Percentiles rank a stretch among this genome's conserved stretches.
These are phyloP conservation scores for Alliaria petiolata DNA, from an alignment of 345 rosid genomes.

Conservation along the genomic window DNA sequence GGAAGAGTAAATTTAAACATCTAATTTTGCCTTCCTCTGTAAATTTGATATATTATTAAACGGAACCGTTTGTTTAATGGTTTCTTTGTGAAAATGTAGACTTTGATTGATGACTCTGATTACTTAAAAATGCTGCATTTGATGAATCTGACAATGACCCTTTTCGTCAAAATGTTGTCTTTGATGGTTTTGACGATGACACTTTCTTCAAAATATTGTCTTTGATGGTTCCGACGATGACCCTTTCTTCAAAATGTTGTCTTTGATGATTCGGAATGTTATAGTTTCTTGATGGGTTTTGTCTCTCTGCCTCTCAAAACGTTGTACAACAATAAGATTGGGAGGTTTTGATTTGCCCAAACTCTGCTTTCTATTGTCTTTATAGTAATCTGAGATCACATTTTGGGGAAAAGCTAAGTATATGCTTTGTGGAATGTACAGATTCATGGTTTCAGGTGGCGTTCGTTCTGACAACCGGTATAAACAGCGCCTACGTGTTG, in stretches of 20 bases:
- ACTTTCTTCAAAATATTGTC: not conserved
- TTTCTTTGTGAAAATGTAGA: not conserved
- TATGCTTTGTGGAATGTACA: constrained; percentile 30
- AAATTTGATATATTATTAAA: not conserved
- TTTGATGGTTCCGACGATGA: not conserved
- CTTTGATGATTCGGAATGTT: not conserved
- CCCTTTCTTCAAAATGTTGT: not conserved
- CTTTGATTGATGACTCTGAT: not conserved
- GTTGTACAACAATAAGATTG: not conserved
- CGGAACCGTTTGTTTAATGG: not conserved
- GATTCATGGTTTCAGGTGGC: constrained; percentile 95
- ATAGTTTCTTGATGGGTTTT: not conserved
- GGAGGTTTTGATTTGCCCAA: not conserved
- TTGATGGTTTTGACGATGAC: not conserved
- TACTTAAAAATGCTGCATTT: not conserved
- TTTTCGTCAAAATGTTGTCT: not conserved
- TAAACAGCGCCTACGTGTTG: constrained; percentile 86
- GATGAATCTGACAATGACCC: not conserved
- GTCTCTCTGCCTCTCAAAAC: not conserved
- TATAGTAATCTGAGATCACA: not conserved
- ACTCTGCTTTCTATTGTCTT: not conserved
- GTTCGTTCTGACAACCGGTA: constrained; percentile 75
- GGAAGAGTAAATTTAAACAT: no score
- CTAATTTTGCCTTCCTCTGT: not conserved
- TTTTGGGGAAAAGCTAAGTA: constrained; percentile 5